A percentile compares a stretch with the other conserved stretches of the same genome.
These are phyloP conservation scores for Ampelomyces quisqualis DNA, from an alignment of 2,329 filamentous ascomycete genomes.

Conservation along the genomic window DNA sequence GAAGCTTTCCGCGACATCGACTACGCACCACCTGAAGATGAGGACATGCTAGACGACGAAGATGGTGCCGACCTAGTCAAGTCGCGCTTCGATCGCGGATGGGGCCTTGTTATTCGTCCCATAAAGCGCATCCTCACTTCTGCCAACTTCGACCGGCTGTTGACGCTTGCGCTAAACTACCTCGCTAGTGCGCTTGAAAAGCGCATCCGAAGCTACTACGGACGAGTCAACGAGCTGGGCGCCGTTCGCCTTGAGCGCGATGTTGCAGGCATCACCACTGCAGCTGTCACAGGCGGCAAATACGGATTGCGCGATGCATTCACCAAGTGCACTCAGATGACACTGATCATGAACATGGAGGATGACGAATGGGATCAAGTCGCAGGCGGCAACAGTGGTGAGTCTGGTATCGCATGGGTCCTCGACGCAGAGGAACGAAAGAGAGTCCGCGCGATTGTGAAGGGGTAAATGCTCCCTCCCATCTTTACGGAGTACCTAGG, in stretches of 20 bases:
- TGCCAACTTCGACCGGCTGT: slow-evolving; percentile 71
- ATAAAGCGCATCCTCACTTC: slow-evolving; percentile 81
- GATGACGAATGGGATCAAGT: slow-evolving; percentile 92
- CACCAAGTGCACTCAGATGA: slow-evolving; percentile 73
- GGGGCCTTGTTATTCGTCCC: slow-evolving; percentile 82
- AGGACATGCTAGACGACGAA: slow-evolving; percentile 42
- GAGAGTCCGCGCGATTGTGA: slow-evolving; percentile 69
- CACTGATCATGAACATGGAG: slow-evolving; percentile 89
- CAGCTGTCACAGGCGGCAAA: slow-evolving; percentile 65
- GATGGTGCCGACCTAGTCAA: slow-evolving; percentile 65
- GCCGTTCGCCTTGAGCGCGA: slow-evolving; percentile 83
- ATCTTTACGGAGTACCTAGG: too few species aligned
- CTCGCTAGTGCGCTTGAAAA: slow-evolving; percentile 82
- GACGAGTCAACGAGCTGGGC: slow-evolving; percentile 76
- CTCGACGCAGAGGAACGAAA: slow-evolving; percentile 71
- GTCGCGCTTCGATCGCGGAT: slow-evolving; percentile 77
- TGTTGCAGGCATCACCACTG: slow-evolving; percentile 69
- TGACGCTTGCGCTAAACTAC: slow-evolving; percentile 71
- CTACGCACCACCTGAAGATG: slow-evolving; percentile 67
- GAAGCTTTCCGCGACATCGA: slow-evolving; percentile 92
- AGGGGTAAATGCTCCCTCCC: slow-evolving; percentile 16
- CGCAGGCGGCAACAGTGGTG: slow-evolving; percentile 48
- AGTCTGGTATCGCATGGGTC: slow-evolving; percentile 68
- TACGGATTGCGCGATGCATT: slow-evolving; percentile 80
- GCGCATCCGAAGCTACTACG: slow-evolving; percentile 76